These are phyloP conservation scores for Cercophora sp. DNA, from an alignment of 495 filamentous ascomycete genomes.

Conservation along the genomic window DNA sequence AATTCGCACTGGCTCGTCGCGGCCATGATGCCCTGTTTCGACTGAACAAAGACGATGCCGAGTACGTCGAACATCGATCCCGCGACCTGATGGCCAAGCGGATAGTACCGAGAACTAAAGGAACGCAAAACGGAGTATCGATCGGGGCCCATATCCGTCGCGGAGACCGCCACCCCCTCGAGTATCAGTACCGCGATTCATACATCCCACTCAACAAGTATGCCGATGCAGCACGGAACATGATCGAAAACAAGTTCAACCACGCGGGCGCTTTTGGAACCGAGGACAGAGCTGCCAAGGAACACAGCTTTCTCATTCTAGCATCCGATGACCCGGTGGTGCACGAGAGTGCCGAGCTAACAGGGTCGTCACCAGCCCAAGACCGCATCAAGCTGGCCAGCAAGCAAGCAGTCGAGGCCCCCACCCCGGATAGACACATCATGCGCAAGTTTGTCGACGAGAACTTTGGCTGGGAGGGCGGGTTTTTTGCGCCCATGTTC, in stretches of 20 bases:
- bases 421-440: slow-evolving; percentile 28
- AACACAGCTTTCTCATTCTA: slow-evolving; percentile 48
- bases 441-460: slow-evolving; percentile 61
- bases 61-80: slow-evolving; percentile 50
- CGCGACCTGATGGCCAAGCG: slow-evolving; percentile 43
- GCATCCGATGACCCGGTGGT: slow-evolving; percentile 71
- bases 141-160: slow-evolving; percentile 69
- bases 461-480: slow-evolving; percentile 69
- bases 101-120: slow-evolving; percentile 34
- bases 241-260: slow-evolving; percentile 37
- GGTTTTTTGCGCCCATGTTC: slow-evolving; percentile 68
- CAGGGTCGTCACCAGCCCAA: slow-evolving; percentile 51
- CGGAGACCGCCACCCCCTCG: slow-evolving; percentile 64
- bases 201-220: slow-evolving; percentile 67
- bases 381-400: slow-evolving; percentile 61
- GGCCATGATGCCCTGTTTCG: slow-evolving; percentile 66
- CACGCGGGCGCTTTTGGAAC: slow-evolving; percentile 29
- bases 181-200: slow-evolving; percentile 60
- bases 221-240: slow-evolving; percentile 40
- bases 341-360: slow-evolving; percentile 55
- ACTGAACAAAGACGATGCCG: slow-evolving; percentile 52
- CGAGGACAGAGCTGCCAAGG: slow-evolving; percentile 30
- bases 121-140: slow-evolving; percentile 39
- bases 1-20: slow-evolving; percentile 56
- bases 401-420: slow-evolving; percentile 44